These are phyloP conservation scores for Amorphotheca resinae DNA, from an alignment of 495 filamentous ascomycete species.

Conservation along the genomic window DNA sequence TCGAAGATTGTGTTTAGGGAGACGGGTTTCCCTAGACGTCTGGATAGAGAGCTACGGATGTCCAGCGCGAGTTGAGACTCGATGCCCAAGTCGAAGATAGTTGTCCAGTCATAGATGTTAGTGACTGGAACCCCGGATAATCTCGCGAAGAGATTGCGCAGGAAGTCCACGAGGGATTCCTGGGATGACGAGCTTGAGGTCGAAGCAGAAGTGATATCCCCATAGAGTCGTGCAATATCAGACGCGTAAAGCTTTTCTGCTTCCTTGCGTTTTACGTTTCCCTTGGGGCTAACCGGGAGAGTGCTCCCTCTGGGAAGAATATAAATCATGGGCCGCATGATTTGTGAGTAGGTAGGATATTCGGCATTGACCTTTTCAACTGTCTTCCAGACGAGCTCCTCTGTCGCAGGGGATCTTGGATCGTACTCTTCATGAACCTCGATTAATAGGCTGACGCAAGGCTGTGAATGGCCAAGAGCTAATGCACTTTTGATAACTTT, in stretches of 20 bases:
- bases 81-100: constrained; percentile 17
- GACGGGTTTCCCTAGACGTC: constrained; percentile 5
- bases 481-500: constrained; percentile 17
- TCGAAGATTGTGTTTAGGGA: constrained; percentile 16
- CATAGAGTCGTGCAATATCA: constrained; percentile 11
- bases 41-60: constrained; percentile 12
- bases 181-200: neutral
- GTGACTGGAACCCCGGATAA: constrained; percentile 5
- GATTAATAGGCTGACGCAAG: constrained; percentile 13
- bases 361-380: constrained; percentile 12
- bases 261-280: constrained; percentile 19
- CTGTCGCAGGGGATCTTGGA: neutral
- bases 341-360: constrained; percentile 15
- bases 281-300: constrained; percentile 19
- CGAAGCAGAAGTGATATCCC: neutral
- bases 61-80: constrained; percentile 15
- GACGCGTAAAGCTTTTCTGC: constrained; percentile 8
- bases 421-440: constrained; percentile 12
- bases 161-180: constrained; percentile 6
- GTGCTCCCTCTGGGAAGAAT: constrained; percentile 11
- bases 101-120: constrained; percentile 16
- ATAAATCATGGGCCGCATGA: constrained; percentile 15
- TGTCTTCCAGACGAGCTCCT: constrained; percentile 8
- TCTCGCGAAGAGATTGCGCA: constrained; percentile 9
- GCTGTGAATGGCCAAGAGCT: constrained; percentile 17